These are phyloP conservation scores for Gaeumannomyces tritici DNA, from an alignment of 2,329 filamentous ascomycete species.

Conservation along the genomic window DNA sequence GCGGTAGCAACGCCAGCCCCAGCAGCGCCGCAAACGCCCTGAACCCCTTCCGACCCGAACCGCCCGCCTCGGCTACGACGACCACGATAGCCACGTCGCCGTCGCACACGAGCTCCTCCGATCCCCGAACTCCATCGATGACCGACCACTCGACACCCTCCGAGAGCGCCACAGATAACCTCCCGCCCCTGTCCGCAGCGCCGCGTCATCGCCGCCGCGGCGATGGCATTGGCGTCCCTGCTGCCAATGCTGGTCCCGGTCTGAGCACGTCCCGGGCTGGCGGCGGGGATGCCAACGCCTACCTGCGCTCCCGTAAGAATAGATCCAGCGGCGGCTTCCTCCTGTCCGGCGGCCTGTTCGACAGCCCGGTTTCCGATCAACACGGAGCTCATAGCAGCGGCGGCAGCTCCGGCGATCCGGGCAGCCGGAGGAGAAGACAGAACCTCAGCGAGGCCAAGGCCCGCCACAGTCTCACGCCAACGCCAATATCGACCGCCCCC, in stretches of 20 bases:
- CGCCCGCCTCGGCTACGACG: too few species aligned
- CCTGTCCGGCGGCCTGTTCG: conserved; percentile 31
- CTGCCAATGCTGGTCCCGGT: not conserved
- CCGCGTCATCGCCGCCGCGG: not conserved
- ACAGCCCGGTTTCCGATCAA: conserved; percentile 8
- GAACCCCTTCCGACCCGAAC: not conserved
- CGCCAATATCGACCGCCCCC: not conserved
- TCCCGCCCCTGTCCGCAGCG: not conserved
- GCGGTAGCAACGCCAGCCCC: conserved; percentile 33
- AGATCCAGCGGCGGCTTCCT: conserved; percentile 41
- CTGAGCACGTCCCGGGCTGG: not conserved
- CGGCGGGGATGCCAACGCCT: conserved; percentile 1
- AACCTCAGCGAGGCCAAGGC: not conserved
- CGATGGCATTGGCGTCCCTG: not conserved
- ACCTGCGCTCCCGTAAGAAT: conserved; percentile 27
- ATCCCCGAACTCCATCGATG: not conserved
- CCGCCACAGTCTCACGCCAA: not conserved
- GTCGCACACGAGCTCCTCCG: not conserved
- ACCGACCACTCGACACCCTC: conserved; percentile 10
- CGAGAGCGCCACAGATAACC: conserved; percentile 8
- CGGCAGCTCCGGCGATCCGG: not conserved
- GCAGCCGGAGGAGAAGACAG: not conserved
- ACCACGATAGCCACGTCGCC: not conserved
- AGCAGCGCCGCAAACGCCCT: conserved; percentile 15
- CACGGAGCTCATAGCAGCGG: not conserved